Base-by-base conservation (phyloP, 495 filamentous ascomycete species). In the Penicillium dipodomyicola region DNA sequence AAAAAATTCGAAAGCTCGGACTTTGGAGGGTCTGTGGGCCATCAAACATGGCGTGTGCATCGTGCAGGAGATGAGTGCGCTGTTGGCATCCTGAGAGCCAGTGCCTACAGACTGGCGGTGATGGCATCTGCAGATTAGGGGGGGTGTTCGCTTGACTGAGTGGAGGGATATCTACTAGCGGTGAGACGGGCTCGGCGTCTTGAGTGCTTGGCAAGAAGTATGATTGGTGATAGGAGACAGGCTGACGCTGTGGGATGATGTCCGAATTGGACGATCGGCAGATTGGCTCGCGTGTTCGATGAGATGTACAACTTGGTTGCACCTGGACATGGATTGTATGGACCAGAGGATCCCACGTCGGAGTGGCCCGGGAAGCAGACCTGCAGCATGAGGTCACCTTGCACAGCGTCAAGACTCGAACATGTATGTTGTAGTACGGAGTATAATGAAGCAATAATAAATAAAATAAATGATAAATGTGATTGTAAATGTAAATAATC, bases 1-100 rank as follows among this genome's bases (percentile, higher is more conserved):
- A 27, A 20, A 25, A 48, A 59, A 56, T 49, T 27, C 22, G 37
- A 53, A 60, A 39, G 51, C 41, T 52, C 51, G 56, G 54, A 52
- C 51, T 57, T 54, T 54, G 57, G 52, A 60, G 58, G 55, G 46
- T 14, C 57, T 58, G 59, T 59, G 64, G 60, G 48, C 52, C 46
- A 59, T 58, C 50, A 62, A 63, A 64, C 54, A 66, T 67, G 64
- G 67, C 67, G 71, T 64, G 68, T 69, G 69, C 65, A 69, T 63
- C 12, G 58, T 67, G 68, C 69, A 69, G 64, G 57, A 60, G 50
- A 54, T 43, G 54, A 45, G 50, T 62, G 65, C 67, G 59, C 64
- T 67, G 66, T 64, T 67, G 57, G 64, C 62, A 67, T 60, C 55
- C 41, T 60, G 49, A 54, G 43, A 43, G 56, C 62, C 62, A 67